Evolutionary conservation across 306 rosid genomes (phyloP), one percentile per base, ranked within the genome.

Genomic region (Rosa chinensis): DNA sequence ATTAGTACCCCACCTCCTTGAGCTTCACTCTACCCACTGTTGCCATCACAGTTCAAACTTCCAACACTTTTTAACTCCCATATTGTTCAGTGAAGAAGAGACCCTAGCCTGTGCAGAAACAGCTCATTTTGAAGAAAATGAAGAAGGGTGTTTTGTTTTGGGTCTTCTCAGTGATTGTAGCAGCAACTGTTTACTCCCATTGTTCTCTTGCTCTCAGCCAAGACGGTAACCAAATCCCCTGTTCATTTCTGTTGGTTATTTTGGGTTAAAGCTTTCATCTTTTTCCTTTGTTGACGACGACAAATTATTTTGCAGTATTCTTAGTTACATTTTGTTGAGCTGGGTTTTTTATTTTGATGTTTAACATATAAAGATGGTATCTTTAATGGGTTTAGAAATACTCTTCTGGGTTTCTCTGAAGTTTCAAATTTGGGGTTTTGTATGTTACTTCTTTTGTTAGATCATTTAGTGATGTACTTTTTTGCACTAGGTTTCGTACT

Each of bases 121-220:
- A 73, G 70, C 59, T 28, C 80, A 21, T 75, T 82, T 76, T 58
- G 67, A 49, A 63, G 58, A 12, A 56, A 82, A 78, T 82, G 85
- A 63, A 84, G 72, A 91, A 85, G 90, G 90, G 82, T 63, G n/a
- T 74, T 45, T 76, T 52, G 35, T 74, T 80, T 18, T 85, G 83
- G 83, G 47, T 72, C 77, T 80, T 86, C 77, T 75, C 82, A 8
- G 52, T 87, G 69, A 75, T 91, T 81, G 78, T 79, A 4, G 74
- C 80, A 1, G 76, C 72, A 20, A 63, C 81, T 74, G 16, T 87
- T 66, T 80, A 77, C 73, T 77, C 63, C 76, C 75, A 83, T 81
- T 83, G 76, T 52, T 85, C 87, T 50, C 84, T 87, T 85, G 89
- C 98, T 82, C 97, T 96, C 82, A 56, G 88, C 35, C 89, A 66